Base-by-base conservation (phyloP, 1,139 yeast species). In the Meyerozyma sp. region DNA sequence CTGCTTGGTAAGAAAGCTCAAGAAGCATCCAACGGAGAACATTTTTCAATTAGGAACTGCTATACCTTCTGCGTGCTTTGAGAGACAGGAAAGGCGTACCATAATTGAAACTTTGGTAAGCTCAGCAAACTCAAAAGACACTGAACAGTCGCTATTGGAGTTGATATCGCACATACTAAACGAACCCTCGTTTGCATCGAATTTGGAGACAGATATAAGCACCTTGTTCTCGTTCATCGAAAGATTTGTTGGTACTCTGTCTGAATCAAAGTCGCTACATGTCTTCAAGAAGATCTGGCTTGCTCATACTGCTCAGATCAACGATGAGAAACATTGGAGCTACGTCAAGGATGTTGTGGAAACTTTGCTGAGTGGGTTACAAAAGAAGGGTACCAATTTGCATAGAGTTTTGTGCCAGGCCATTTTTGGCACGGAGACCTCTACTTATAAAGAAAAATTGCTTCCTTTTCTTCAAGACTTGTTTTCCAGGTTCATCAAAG, bases 1-100 rank as follows among this genome's bases (percentile, higher is more conserved):
- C 4, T 34, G 44, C 16, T 47, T 58, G 11, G 41, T 49, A 10
- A 42, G 43, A 4, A 21, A n/a, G 2, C 8, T 13, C 5, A 40
- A 16, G 16, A 30, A 30, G 9, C 10, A 13, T 30, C 20, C 34
- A 8, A 20, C 3, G 14, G 13, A 25, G 16, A 34, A 18, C 5
- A 20, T 13, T 5, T 20, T 34, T 3, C 4, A 34, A 38, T 35
- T 27, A 45, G 21, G 23, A 32, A 10, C 36, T 40, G 2, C n/a
- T 23, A 36, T 16, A 34, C 37, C 37, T 8, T 9, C 16, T 21
- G 26, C 25, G 21, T 20, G 37, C 16, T 34, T 20, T 11, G 37
- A 34, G 21, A 34, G 26, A 13, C 10, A 10, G 8, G 37, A 34
- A 34, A 16, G 37, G 5, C 13, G 14, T 7, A 10, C n/a, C 11